phyloP scores from a whole-genome alignment of 441 rosid species.

The Populus hybrid region DNA sequence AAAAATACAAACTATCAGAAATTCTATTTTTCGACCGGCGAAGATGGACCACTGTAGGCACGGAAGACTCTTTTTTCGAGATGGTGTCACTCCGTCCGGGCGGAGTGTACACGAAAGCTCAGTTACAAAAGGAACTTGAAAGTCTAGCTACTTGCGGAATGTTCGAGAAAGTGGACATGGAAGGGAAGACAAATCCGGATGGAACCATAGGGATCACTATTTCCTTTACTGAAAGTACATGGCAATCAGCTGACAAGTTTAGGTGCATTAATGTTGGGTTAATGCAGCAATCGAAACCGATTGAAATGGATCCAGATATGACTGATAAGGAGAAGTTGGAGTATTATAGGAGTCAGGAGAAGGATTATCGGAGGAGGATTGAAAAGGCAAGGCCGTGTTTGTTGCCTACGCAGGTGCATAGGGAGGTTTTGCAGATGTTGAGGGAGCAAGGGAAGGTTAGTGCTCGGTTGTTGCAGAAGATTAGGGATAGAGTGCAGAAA shows the following conservation, averaged over 20 bases:
- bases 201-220: slow-evolving; percentile 69
- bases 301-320: slow-evolving; percentile 92
- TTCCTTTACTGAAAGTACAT: slow-evolving; percentile 78
- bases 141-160: slow-evolving; percentile 85
- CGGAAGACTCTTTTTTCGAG: slow-evolving; percentile 92
- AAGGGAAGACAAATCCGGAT: slow-evolving; percentile 76
- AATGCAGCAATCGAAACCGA: slow-evolving; percentile 75
- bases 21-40: slow-evolving; percentile 69
- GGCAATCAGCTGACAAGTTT: slow-evolving; percentile 86
- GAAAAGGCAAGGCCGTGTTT: slow-evolving; percentile 78
- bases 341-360: slow-evolving; percentile 73
- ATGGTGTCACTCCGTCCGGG: slow-evolving; percentile 88
- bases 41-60: slow-evolving; percentile 55
- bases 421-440: slow-evolving; percentile 70
- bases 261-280: slow-evolving; percentile 88
- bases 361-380: slow-evolving; percentile 81
- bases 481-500: slow-evolving; percentile 85
- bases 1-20: slow-evolving; percentile 76
- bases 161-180: slow-evolving; percentile 95
- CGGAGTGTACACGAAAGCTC: slow-evolving; percentile 78
- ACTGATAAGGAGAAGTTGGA: slow-evolving; percentile 92
- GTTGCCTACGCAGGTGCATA: slow-evolving; percentile 47
- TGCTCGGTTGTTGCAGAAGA: slow-evolving; percentile 86
- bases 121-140: slow-evolving; percentile 84
- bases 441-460: slow-evolving; percentile 75